Evolutionary conservation across 345 rosid genomes (phyloP).

Genomic region (Microthlaspi erraticum): DNA sequence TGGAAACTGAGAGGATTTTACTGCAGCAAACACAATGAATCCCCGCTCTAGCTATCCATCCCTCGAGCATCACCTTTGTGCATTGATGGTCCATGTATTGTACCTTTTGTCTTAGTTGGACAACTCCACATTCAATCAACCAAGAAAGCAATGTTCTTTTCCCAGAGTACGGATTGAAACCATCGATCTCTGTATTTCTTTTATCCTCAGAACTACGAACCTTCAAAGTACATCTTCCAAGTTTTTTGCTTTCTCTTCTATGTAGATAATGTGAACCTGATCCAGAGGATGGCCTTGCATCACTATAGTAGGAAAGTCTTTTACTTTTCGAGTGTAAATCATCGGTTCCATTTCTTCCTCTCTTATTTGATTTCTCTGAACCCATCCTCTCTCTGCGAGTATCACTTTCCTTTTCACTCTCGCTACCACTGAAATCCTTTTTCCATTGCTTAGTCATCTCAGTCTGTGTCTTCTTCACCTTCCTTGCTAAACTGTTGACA

Average conservation of each 20-base stretch:
- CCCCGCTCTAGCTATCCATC: constrained; percentile 83
- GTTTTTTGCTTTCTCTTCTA: constrained; percentile 76
- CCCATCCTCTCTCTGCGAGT: constrained; percentile 73
- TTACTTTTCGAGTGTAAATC: constrained; percentile 49
- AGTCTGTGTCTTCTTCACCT: constrained; percentile 67
- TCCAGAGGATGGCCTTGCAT: constrained; percentile 49
- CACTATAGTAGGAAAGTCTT: constrained; percentile 51
- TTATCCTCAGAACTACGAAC: constrained; percentile 73
- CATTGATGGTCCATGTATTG: constrained; percentile 69
- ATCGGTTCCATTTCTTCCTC: constrained; percentile 46
- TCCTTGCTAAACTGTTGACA: constrained; percentile 69
- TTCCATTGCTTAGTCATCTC: constrained; percentile 58
- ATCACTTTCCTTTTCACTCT: constrained; percentile 50
- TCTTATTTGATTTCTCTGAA: constrained; percentile 67
- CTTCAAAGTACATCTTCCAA: constrained; percentile 80
- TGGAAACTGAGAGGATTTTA: constrained; percentile 68
- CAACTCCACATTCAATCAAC: constrained; percentile 83
- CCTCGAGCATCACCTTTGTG: constrained; percentile 66
- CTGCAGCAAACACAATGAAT: constrained; percentile 93
- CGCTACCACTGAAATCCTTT: constrained; percentile 49
- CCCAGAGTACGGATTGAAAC: constrained; percentile 79
- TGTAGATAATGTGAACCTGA: constrained; percentile 55
- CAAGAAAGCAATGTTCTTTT: constrained; percentile 84
- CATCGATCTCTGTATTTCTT: constrained; percentile 58
- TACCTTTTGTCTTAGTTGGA: constrained; percentile 66